Evolutionary conservation across 139 green algal genomes (phyloP).

Genomic region (Astrephomene gubernaculifera): DNA sequence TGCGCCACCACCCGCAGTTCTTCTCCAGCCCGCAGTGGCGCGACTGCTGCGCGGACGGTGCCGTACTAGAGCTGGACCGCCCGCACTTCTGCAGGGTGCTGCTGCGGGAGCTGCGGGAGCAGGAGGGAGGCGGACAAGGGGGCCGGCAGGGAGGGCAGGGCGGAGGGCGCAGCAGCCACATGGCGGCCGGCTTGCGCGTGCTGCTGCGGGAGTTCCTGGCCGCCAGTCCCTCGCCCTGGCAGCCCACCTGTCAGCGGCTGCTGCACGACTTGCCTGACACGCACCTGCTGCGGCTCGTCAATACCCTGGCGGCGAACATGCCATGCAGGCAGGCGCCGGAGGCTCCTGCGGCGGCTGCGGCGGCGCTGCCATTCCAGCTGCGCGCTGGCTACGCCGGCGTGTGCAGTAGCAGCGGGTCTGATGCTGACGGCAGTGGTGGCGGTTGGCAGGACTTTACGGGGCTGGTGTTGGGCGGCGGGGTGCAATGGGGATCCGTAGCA

Average conservation of each 20-base stretch:
- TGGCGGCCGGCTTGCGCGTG: neutral
- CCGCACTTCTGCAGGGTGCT: constrained; percentile 21
- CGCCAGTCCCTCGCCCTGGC: neutral
- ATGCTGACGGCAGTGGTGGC: too few species aligned
- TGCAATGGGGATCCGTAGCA: neutral
- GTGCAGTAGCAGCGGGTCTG: too few species aligned
- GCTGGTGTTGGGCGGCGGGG: constrained; percentile 10
- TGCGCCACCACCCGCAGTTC: constrained; percentile 12
- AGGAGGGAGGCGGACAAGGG: too few species aligned
- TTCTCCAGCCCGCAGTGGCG: constrained; percentile 26
- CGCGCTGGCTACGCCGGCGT: neutral
- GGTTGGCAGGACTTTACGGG: constrained; percentile 15
- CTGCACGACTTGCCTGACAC: constrained; percentile 11
- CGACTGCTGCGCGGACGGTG: neutral
- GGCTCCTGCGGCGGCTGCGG: neutral
- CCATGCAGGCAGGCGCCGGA: constrained; percentile 15
- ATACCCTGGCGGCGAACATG: constrained; percentile 14
- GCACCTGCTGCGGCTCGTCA: constrained; percentile 24
- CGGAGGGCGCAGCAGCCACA: too few species aligned
- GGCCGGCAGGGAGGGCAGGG: too few species aligned
- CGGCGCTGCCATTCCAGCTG: too few species aligned
- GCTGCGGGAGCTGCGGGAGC: too few species aligned
- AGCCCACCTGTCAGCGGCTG: constrained; percentile 33
- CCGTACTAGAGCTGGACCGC: constrained; percentile 37
- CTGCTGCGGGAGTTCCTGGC: constrained; percentile 33